Evolutionary conservation across 2,329 filamentous ascomycete genomes (phyloP), one percentile per base, ranked within the genome.

Genomic region (Fusarium sp.): DNA sequence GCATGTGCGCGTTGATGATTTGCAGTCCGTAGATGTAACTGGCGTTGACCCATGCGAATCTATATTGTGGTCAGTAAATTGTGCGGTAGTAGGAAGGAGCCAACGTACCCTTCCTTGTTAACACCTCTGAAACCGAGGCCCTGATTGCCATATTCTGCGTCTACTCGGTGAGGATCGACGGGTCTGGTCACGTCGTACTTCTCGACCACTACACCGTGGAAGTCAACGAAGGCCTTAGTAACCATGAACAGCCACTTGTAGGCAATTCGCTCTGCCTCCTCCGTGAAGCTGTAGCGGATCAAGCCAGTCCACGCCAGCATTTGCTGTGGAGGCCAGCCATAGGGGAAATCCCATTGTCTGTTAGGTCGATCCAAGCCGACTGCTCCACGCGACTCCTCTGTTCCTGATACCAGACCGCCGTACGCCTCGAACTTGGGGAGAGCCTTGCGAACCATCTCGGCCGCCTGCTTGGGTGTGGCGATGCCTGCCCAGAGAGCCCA

Each of bases 211-310:
- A 97, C 94, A 37, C 96, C 96, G 76, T 98, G 98, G 84, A 95
- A 98, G 78, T 99, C 95, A 63, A 97, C 94, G 81, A 98, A 98
- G 1, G 96, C 94, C 80, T 97, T 97, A 59, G 93, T 97, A 74
- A 97, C 94, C 95, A 98, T 98, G 78, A 94, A 97, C 52, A 97
- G 82, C 96, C 96, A 99, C 79, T 96, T 94, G 80, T 99, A 99
- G 1, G 93, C 92, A 67, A 99, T 81, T 33, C 94, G 86, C 80
- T 97, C 92, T 3, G 94, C 94, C 64, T 97, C 94, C 23, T 95
- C 92, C 27, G 91, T 89, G 77, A 97, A 98, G 54, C 94, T 94
- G 76, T 98, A 99, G 18, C 94, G 90, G 74, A 94, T 87, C 60
- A 99, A 83, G 4, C 94, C 96, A 2, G 93, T 94, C 96, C 96